Base-by-base conservation (phyloP, 2,329 filamentous ascomycete genomes). In the Colletotrichum paranaense region DNA sequence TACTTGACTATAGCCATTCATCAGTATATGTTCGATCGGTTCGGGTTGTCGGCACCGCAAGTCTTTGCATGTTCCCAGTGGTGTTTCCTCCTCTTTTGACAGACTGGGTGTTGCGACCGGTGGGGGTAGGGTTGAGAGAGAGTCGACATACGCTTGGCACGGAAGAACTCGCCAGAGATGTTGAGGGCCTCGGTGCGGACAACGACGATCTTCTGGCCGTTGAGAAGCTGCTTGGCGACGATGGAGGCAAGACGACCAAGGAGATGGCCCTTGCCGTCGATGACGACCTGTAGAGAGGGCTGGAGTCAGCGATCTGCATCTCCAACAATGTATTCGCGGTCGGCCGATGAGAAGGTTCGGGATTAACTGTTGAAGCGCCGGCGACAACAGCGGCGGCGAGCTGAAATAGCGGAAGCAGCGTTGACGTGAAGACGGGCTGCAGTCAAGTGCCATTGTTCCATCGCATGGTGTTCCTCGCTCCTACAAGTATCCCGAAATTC, bases 121-220 rank as follows among this genome's bases (percentile, higher is more conserved):
- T 60, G 52, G n/a, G 26, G 64, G 49, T 68, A 68, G 73, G 67
- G 72, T 72, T 77, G 70, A 74, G 70, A 74, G 70, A 74, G 70
- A 74, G 71, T 77, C 77, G 83, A 98, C 96, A 88, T 98, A 99
- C 97, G 94, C 94, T 99, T 99, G 81, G 96, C 93, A 88, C 97
- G 95, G 94, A 99, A 99, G 94, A 99, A 99, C 91, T 98, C 97
- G 90, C 97, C 97, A 81, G 97, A 99, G 92, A 99, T 99, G 93
- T 99, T 99, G 87, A 99, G 92, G 83, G 95, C 95, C 90, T 99
- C 97, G 89, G 94, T 97, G 91, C 97, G 95, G 86, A 99, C 97
- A 82, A 99, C 90, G 83, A 98, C 96, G 86, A 99, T 97, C 94
- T 98, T 98, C 91, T 98, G 96, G 86, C 96, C 96, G 88, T 93